Conservation (phyloP, 139 green algal genomes). For the Astrephomene gubernaculifera region DNA sequence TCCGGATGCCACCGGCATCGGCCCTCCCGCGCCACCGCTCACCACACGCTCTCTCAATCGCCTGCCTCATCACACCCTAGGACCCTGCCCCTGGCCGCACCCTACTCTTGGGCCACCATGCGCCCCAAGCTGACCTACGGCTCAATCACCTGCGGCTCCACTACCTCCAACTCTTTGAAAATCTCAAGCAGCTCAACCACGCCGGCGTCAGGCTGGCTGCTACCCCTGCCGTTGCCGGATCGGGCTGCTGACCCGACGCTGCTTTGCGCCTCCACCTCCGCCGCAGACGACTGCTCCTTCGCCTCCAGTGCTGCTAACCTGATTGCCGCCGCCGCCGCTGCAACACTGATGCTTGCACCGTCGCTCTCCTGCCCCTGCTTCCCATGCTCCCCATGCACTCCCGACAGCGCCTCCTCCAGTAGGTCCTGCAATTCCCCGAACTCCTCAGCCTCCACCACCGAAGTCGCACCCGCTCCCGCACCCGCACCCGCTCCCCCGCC, state of each 20-base stretch:
- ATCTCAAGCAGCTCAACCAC: too few relatives aligned
- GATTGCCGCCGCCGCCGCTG: neutral
- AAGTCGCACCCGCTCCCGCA: neutral
- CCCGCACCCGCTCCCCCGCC: neutral
- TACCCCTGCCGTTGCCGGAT: neutral
- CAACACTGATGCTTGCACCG: neutral
- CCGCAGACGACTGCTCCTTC: neutral
- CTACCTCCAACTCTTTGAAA: neutral
- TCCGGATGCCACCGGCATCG: too few relatives aligned
- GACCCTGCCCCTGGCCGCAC: too few relatives aligned
- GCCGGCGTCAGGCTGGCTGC: too few relatives aligned
- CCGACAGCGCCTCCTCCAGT: neutral
- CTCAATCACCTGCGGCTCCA: constrained; percentile 32
- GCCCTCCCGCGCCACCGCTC: too few relatives aligned
- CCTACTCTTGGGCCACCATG: too few relatives aligned
- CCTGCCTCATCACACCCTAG: too few relatives aligned
- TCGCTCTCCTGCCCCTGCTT: too few relatives aligned
- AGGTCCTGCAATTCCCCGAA: neutral
- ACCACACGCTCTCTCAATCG: too few relatives aligned
- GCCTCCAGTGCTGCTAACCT: neutral
- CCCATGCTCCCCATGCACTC: neutral
- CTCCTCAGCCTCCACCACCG: neutral
- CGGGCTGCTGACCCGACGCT: neutral
- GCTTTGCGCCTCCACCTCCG: neutral
- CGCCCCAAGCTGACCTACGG: too few relatives aligned